Conservation (phyloP, 2,329 filamentous ascomycete species). For the Anisogramma anomala region DNA sequence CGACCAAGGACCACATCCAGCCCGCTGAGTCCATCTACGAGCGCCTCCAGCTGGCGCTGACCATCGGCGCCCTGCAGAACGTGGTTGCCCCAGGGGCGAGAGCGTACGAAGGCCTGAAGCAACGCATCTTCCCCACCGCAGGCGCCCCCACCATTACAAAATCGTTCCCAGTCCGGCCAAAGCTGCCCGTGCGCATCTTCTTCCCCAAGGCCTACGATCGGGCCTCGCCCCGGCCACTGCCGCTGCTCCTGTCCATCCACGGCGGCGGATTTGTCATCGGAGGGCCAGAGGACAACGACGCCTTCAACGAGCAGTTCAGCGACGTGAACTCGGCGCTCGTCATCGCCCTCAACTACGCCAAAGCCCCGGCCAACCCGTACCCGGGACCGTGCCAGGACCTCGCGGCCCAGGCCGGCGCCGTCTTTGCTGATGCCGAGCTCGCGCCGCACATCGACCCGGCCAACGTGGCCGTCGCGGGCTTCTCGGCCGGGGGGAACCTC, state of each 20-base stretch:
- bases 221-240: slow-evolving; percentile 20
- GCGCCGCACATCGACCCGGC: slow-evolving; percentile 29
- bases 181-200: slow-evolving; percentile 24
- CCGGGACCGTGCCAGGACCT: slow-evolving; percentile 34
- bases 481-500: slow-evolving; percentile 41
- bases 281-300: slow-evolving; percentile 32
- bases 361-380: slow-evolving; percentile 33
- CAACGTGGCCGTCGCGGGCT: slow-evolving; percentile 34
- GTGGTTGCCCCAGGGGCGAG: slow-evolving; percentile 1
- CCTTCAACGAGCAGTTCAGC: slow-evolving; percentile 34
- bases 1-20: too few species aligned
- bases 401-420: slow-evolving; percentile 29
- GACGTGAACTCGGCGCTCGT: slow-evolving; percentile 30
- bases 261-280: slow-evolving; percentile 39
- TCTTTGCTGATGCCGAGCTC: slow-evolving; percentile 32
- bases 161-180: slow-evolving; percentile 4
- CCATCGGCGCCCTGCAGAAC: slow-evolving; percentile 3
- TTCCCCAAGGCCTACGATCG: slow-evolving; percentile 26
- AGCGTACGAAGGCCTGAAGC: slow-evolving; percentile 1
- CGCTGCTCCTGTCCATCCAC: slow-evolving; percentile 38
- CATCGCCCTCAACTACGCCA: slow-evolving; percentile 38
- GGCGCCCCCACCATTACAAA: slow-evolving; percentile 5
- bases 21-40: slow-evolving; percentile 3
- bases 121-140: slow-evolving; percentile 1
- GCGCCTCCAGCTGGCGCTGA: background rate